A percentile compares a stretch with the other conserved stretches of the same genome.
Evolutionary conservation across 129 eudicot species (phyloP).

Genomic region (Arctium lappa): DNA sequence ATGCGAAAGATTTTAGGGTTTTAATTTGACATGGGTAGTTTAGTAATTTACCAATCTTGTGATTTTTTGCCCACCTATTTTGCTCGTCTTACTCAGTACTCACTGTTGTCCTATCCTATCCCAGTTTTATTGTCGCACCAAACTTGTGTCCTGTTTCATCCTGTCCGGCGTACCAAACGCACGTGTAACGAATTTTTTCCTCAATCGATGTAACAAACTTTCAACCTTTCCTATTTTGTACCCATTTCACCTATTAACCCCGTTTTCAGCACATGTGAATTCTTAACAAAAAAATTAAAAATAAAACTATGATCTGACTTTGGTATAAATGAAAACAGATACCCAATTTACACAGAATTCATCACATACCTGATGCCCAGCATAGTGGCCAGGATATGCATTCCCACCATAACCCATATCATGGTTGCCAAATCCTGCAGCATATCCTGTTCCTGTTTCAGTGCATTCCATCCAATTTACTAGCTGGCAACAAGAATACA

Average conservation of each 20-base stretch:
- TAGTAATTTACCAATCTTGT: too few relatives aligned
- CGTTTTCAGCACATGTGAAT: neutral
- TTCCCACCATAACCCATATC: constrained; percentile 32
- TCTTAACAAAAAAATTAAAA: too few relatives aligned
- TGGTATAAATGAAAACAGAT: neutral
- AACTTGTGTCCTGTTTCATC: too few relatives aligned
- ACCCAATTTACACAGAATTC: neutral
- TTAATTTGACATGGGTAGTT: too few relatives aligned
- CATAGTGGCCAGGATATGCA: constrained; percentile 25
- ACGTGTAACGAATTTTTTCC: neutral
- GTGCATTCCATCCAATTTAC: constrained; percentile 3
- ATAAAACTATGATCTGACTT: neutral
- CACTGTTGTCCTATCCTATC: too few relatives aligned
- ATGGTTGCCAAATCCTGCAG: constrained; percentile 35
- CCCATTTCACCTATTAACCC: neutral
- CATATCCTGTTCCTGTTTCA: constrained; percentile 46
- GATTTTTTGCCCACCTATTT: too few relatives aligned
- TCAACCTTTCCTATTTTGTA: neutral
- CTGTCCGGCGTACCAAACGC: too few relatives aligned
- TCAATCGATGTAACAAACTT: neutral
- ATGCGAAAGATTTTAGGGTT: too few relatives aligned
- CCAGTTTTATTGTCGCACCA: too few relatives aligned
- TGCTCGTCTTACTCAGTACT: too few relatives aligned
- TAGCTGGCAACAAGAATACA: neutral
- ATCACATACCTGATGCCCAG: constrained; percentile 25